Base-by-base conservation (phyloP, 192 early-diverging fungal species). In the Glomus cerebriforme region DNA sequence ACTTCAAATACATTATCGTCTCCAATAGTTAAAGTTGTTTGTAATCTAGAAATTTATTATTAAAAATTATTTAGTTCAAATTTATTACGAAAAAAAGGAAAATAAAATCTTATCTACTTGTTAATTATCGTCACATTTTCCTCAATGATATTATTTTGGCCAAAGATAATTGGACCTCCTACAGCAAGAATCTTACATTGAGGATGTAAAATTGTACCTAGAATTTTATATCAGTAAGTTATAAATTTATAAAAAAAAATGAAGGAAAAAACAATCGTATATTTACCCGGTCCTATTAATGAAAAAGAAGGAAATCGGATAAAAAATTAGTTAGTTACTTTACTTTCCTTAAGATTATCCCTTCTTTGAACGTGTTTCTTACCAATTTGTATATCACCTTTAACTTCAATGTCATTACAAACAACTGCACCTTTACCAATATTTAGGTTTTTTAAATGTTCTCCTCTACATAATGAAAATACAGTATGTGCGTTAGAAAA, bases 1-100 rank as follows among this genome's bases (percentile, higher is more conserved):
- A 92, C 92, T 83, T 93, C 92, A 83, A 95, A 91, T 9, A 91
- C 86, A 70, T 95, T 95, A 63, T 91, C 86, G 64, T 93, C 85
- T 2, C 92, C 92, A 79, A 95, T 92, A 26, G 87, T 79, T 70
- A 95, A 75, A 7, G 89, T 80, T 43, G 79, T 84, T 19, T 81
- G 71, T 49, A 82, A 79, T 65, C 87, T 91, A 79, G 37, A 54
- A 49, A 29, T 10, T 43, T 27, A 75, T 7, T 19, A 22, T 27
- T 17, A 69, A 35, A 12, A 32, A 27, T 62, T n/a, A 19, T 66
- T 3, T 35, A 39, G 22, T 13, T 19, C 13, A 37, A n/a, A 26
- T 26, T 13, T 10, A 27, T n/a, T 45, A 37, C 22, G 71, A 69
- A 29, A 29, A 49, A 22, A 22, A 73, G 0, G 7, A 32, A 77